These are phyloP conservation scores for Termitomyces sp. DNA, from an alignment of 1,284 basidiomycete species.

Conservation along the genomic window DNA sequence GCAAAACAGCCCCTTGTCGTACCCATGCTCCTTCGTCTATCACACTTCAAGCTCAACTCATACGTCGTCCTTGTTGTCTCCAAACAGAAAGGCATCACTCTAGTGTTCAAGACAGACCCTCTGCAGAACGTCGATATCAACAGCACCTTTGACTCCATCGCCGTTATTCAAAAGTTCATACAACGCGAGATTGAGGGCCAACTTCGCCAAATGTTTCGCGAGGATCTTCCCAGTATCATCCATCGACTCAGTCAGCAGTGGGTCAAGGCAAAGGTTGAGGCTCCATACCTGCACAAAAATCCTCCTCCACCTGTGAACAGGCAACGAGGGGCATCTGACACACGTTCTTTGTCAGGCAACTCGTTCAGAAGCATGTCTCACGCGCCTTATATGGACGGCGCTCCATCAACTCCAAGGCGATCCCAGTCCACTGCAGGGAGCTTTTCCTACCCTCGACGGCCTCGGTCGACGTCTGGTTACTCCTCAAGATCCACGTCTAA, in stretches of 20 bases:
- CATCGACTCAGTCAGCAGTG: slow-evolving; percentile 94
- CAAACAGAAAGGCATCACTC: slow-evolving; percentile 94
- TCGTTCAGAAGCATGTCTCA: slow-evolving; percentile 13
- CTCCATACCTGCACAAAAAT: slow-evolving; percentile 62
- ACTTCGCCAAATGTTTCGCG: slow-evolving; percentile 95
- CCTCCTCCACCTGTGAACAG: slow-evolving; percentile 29
- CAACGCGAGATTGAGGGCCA: slow-evolving; percentile 97
- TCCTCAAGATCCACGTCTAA: slow-evolving; percentile 22
- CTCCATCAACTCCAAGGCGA: slow-evolving; percentile 11
- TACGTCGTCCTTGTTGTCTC: slow-evolving; percentile 98
- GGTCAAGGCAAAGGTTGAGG: slow-evolving; percentile 83
- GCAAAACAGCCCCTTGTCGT: slow-evolving; percentile 93
- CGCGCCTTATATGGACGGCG: slow-evolving; percentile 7
- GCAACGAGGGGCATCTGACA: slow-evolving; percentile 25
- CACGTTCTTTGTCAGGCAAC: slow-evolving; percentile 25
- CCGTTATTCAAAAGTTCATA: slow-evolving; percentile 95
- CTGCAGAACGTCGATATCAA: slow-evolving; percentile 97
- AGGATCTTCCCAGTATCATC: slow-evolving; percentile 96
- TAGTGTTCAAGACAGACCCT: slow-evolving; percentile 99
- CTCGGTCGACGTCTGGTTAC: slow-evolving; percentile 30
- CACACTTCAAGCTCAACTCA: slow-evolving; percentile 88
- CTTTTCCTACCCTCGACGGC: slow-evolving; percentile 18
- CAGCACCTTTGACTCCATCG: slow-evolving; percentile 97
- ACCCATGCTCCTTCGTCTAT: slow-evolving; percentile 97
- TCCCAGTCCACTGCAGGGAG: slow-evolving; percentile 16